Evolutionary conservation across 179 eudicot species (phyloP), one percentile per base, ranked within the genome.

Genomic region (Corrigiola litoralis): DNA sequence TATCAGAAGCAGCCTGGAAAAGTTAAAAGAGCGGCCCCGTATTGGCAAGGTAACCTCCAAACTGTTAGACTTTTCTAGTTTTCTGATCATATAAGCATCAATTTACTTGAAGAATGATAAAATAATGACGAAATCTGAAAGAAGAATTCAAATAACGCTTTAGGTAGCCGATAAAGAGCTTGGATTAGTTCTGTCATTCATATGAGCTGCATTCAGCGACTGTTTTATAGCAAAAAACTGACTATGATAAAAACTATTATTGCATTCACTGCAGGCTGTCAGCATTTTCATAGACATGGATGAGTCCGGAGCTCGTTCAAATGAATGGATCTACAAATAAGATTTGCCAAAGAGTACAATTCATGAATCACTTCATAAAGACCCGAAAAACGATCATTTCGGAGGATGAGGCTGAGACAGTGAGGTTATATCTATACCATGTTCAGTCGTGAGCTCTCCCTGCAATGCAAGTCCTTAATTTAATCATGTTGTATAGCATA

Each of bases 261-360:
- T 59, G 49, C 38, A 4, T 47, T 34, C 40, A 41, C 5, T 51
- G 61, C 86, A 85, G 95, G 91, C 89, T 21, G 92, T 88, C 36
- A 86, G 86, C 78, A 81, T 88, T 63, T 86, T 88, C 63, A 84
- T 84, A 49, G 95, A 87, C 75, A 87, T 92, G 96, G 96, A 90
- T 41, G 98, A 90, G 45, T 79, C 88, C 18, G 98, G 98, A 23
- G 90, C 95, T 29, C 97, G 98, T 34, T 84, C 98, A 33, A 86
- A 90, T 20, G 98, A 92, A 75, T 92, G 98, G 97, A 92, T 92
- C 50, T 90, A 92, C 86, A 92, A 86, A 73, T 90, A 60, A 75
- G 41, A 36, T 28, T 4, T 29, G 4, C 34, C 17, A 37, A 32
- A 24, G 33, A 56, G 6, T 24, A 55, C 23, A 16, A 55, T 8